These are phyloP conservation scores for Conticribra weissflogii DNA, from an alignment of 108 stramenopile species.

Conservation along the genomic window DNA sequence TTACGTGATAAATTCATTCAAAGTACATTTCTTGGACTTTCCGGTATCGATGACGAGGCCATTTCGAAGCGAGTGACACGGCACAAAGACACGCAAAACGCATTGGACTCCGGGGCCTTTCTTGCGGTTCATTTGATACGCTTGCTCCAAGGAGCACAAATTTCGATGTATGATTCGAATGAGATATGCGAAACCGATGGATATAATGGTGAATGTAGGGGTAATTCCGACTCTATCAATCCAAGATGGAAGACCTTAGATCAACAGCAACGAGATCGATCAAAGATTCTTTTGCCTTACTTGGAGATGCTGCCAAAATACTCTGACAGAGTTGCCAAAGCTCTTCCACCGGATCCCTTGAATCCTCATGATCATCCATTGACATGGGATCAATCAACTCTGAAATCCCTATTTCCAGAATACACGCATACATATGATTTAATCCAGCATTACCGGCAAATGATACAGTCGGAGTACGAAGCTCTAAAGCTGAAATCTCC, in stretches of 20 bases:
- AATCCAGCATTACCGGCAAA: slow-evolving; percentile 54
- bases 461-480: slow-evolving; percentile 71
- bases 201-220: not conserved
- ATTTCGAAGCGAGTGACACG: slow-evolving; percentile 22
- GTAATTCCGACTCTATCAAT: not conserved
- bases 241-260: slow-evolving; percentile 18
- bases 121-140: slow-evolving; percentile 67
- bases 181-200: slow-evolving; percentile 13
- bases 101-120: slow-evolving; percentile 68
- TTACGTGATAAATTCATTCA: slow-evolving; percentile 64
- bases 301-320: slow-evolving; percentile 56
- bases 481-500: slow-evolving; percentile 53
- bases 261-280: too few relatives aligned
- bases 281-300: slow-evolving; percentile 27
- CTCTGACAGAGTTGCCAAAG: slow-evolving; percentile 37
- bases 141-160: slow-evolving; percentile 23
- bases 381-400: slow-evolving; percentile 35
- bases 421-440: slow-evolving; percentile 52
- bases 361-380: slow-evolving; percentile 57
- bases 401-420: slow-evolving; percentile 46
- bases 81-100: slow-evolving; percentile 59
- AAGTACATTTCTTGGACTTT: slow-evolving; percentile 52
- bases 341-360: not conserved
- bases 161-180: not conserved
- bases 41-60: not conserved